Conservation (phyloP, 2,329 filamentous ascomycete species). For the Diaporthe velutina region DNA sequence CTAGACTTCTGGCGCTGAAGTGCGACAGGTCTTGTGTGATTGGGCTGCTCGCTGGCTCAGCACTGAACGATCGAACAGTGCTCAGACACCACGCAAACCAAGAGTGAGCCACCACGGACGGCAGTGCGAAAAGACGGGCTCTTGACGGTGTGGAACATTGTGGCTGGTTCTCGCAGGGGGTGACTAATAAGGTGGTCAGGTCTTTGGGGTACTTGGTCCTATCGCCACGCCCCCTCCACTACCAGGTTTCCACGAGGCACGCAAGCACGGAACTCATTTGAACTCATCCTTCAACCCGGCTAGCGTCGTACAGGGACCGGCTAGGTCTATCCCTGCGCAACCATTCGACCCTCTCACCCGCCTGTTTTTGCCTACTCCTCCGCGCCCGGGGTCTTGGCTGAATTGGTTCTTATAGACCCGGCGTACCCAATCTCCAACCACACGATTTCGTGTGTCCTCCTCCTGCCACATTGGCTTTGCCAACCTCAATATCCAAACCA, state of each 20-base stretch:
- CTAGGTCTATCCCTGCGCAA: constrained; percentile 27
- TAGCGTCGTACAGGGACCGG: constrained; percentile 16
- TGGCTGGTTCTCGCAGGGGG: constrained; percentile 39
- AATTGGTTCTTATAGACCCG: constrained; percentile 32
- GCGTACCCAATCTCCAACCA: constrained; percentile 42
- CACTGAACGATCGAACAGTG: constrained; percentile 7
- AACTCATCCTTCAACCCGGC: constrained; percentile 22
- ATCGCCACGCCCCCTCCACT: constrained; percentile 43
- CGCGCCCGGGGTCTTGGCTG: constrained; percentile 31
- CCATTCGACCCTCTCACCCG: constrained; percentile 12
- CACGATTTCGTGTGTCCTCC: constrained; percentile 32
- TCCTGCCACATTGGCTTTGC: constrained; percentile 43
- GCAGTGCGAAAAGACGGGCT: constrained; percentile 30
- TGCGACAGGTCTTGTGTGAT: constrained; percentile 28
- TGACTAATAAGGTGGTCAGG: constrained; percentile 40
- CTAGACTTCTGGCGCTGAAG: constrained; percentile 5
- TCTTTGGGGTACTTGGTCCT: constrained; percentile 24
- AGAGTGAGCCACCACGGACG: constrained; percentile 13
- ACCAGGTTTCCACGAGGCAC: constrained; percentile 38
- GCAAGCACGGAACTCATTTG: constrained; percentile 33
- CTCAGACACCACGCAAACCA: constrained; percentile 17
- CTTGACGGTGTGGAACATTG: constrained; percentile 36
- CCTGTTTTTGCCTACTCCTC: constrained; percentile 17
- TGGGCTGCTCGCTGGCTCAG: constrained; percentile 19
- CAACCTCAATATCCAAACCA: constrained; percentile 40